Base-by-base conservation (phyloP, 495 filamentous ascomycete genomes). In the Penicillium canariense region DNA sequence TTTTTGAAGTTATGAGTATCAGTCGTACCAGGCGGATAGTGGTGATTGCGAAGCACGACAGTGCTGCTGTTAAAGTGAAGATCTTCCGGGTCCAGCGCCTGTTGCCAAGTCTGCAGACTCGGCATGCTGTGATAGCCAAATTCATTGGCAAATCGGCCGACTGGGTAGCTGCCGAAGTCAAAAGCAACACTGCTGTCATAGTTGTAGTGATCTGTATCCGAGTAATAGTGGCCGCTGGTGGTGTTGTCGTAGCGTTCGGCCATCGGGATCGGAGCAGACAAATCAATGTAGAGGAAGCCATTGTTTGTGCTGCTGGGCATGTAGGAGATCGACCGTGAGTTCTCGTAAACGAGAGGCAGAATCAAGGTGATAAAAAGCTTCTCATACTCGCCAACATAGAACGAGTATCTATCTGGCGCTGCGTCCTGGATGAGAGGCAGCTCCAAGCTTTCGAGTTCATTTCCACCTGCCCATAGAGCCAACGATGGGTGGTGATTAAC, bases 51-150 rank as follows among this genome's bases (percentile, higher is more conserved):
- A 7, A 85, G 79, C 47, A 81, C 65, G 38, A 88, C 71, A 0
- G 74, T 76, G 9, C 75, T 77, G 54, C 80, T 84, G 60, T 88
- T 86, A 73, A 87, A 86, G 54, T 73, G 59, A 4, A 87, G 63
- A 18, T 87, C 77, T 8, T 72, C 60, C 1, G 66, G 63, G 8
- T 74, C 64, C 0, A 87, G 62, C 1, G 77, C 84, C 59, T 83
- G 73, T 35, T 72, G 72, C 84, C 84, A 87, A 11, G 74, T 82
- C 49, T 84, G 79, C 9, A 87, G 56, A 56, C 77, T 83, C 2
- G 85, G 85, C 84, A 88, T 87, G 49, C 77, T 82, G 54, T 84
- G 83, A 65, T 77, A 87, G 43, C 85, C 85, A 48, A 87, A 88
- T 64, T 88, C 84, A 54, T 84, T 83, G 8, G 81, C 77, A 60